These are phyloP conservation scores for Zygosaccharomyces bisporus DNA, from an alignment of 805 yeast species.

Conservation along the genomic window DNA sequence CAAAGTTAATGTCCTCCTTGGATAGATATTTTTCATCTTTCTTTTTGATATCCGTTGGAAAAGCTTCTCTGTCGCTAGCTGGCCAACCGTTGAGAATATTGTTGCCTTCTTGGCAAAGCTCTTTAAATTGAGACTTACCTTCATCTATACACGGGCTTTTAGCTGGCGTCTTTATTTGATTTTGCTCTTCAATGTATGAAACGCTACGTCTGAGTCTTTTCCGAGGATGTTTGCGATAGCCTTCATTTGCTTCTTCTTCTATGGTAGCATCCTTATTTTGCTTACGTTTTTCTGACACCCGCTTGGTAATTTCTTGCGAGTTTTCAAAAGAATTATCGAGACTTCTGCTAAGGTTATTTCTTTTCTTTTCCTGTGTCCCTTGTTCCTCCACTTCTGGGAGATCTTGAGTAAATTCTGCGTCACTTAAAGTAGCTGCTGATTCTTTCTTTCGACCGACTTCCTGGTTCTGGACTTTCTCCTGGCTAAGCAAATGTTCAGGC, in stretches of 20 bases:
- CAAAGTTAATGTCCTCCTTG: slow-evolving; percentile 31
- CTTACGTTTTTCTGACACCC: slow-evolving; percentile 13
- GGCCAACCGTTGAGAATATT: neutral
- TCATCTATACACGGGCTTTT: neutral
- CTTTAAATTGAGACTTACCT: neutral
- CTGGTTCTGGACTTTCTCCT: slow-evolving; percentile 1
- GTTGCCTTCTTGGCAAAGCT: neutral
- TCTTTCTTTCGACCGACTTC: neutral
- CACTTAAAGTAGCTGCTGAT: slow-evolving; percentile 21
- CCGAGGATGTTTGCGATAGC: slow-evolving; percentile 8
- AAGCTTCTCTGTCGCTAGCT: neutral
- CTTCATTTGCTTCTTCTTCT: slow-evolving; percentile 10
- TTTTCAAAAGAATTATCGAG: slow-evolving; percentile 10
- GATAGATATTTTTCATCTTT: slow-evolving; percentile 22
- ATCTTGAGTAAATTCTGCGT: slow-evolving; percentile 30
- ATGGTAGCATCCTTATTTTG: neutral
- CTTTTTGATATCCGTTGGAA: slow-evolving; percentile 6
- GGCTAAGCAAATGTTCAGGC: slow-evolving; percentile 7
- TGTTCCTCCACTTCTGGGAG: slow-evolving; percentile 31
- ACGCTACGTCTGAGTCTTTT: slow-evolving; percentile 1
- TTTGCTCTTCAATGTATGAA: neutral
- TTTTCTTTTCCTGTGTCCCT: slow-evolving; percentile 6
- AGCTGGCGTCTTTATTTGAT: neutral
- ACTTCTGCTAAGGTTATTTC: neutral
- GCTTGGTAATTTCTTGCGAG: slow-evolving; percentile 21